Conservation (phyloP, 2,329 filamentous ascomycete species). For the Venturia oleaginea region DNA sequence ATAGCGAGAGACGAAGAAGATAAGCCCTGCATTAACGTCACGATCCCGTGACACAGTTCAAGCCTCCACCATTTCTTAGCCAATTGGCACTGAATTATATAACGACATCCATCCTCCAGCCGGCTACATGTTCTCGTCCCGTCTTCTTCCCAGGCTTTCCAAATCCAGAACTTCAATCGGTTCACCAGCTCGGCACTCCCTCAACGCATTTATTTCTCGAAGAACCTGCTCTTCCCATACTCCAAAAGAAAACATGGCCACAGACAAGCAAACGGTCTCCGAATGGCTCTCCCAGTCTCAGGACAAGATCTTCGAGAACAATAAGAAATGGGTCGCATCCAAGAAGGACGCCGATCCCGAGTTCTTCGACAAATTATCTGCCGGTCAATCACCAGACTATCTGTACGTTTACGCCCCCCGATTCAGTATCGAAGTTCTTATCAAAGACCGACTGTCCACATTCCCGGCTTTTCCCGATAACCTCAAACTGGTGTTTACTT, state of each 20-base stretch:
- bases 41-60: background rate
- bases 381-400: slow-evolving; percentile 61
- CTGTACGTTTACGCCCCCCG: slow-evolving; percentile 32
- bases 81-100: slow-evolving; percentile 2
- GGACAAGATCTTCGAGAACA: slow-evolving; percentile 60
- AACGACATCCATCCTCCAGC: background rate
- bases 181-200: background rate
- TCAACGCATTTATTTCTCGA: background rate
- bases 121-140: background rate
- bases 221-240: background rate
- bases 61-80: slow-evolving; percentile 2
- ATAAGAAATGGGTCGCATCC: slow-evolving; percentile 54
- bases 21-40: background rate
- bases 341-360: slow-evolving; percentile 51
- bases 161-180: background rate
- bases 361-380: slow-evolving; percentile 56
- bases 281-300: slow-evolving; percentile 55
- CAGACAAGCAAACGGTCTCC: slow-evolving; percentile 26
- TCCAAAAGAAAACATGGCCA: background rate
- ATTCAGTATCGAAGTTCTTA: background rate
- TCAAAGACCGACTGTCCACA: background rate
- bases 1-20: background rate
- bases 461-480: background rate
- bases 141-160: background rate
- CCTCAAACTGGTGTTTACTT: background rate